Percentiles rank a stretch among this genome's conserved stretches.
Evolutionary conservation across 768 basidiomycete species (phyloP).

Genomic region (Termitomyces titanicus): DNA sequence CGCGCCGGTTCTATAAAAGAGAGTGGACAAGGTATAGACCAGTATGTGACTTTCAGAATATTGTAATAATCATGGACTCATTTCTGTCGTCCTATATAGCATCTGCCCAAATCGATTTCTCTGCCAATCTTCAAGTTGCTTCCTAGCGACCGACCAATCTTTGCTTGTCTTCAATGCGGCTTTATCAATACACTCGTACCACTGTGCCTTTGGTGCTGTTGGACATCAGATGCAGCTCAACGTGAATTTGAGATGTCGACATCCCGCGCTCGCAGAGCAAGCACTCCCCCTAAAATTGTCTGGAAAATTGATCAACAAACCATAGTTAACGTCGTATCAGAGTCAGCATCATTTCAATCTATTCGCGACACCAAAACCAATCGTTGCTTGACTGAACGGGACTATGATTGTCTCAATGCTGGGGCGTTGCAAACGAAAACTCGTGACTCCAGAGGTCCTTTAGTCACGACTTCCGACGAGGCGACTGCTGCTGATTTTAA

Average conservation of each 20-base stretch:
- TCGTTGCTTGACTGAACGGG: neutral
- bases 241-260: constrained; percentile 34
- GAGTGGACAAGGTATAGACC: constrained; percentile 42
- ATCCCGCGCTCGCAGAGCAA: constrained; percentile 32
- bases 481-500: constrained; percentile 1
- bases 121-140: constrained; percentile 41
- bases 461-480: neutral
- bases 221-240: constrained; percentile 39
- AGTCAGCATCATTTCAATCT: neutral
- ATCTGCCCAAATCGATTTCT: constrained; percentile 42
- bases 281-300: constrained; percentile 23
- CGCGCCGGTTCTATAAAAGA: constrained; percentile 32
- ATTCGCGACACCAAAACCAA: neutral
- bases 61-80: constrained; percentile 8
- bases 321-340: neutral
- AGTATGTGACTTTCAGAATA: constrained; percentile 18
- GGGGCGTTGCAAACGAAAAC: neutral
- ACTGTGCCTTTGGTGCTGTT: constrained; percentile 49
- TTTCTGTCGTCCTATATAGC: constrained; percentile 21
- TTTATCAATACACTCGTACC: constrained; percentile 46
- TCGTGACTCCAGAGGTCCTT: neutral
- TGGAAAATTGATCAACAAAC: constrained; percentile 8
- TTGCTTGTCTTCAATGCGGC: constrained; percentile 44
- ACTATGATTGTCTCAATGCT: neutral
- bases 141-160: constrained; percentile 36